Base-by-base conservation (phyloP, 345 rosid species). In the Salix exigua region DNA sequence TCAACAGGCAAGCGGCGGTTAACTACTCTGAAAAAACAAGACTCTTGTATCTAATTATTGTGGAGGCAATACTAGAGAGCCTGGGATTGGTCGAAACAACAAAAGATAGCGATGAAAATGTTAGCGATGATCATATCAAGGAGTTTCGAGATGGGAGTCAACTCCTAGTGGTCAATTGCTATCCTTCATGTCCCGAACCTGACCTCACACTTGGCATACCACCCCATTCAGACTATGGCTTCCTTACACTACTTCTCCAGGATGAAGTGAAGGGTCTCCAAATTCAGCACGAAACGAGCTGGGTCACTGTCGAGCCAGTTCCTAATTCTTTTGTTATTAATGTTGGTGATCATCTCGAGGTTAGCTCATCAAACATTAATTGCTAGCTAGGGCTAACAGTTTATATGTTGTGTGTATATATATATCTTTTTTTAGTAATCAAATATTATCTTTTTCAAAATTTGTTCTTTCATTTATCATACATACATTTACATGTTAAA, bases 341-440 rank as follows among this genome's bases (percentile, higher is more conserved):
- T 21, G 72, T 74, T 13, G 88, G 88, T 5, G 88, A 85, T 71
- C 88, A 85, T 71, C 86, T 85, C 28, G 88, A 85, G 88, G 88
- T 83, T 13, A 63, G 35, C 66, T 53, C 64, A 44, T 37, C 2
- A 2, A 60, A 3, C 28, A 3, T 10, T 58, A 58, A 58, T 23
- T 10, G 25, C 62, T 0, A 9, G 25, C 62, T 0, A 9, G 1
- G 62, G 23, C 10, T 55, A 55, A n/a, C 62, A 21, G 28, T 55
- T n/a, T 40, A 33, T 33, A n/a, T n/a, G n/a, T n/a, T n/a, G n/a
- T n/a, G n/a, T n/a, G n/a, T n/a, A n/a, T n/a, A n/a, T n/a, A n/a
- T n/a, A n/a, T n/a, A n/a, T n/a, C n/a, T n/a, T n/a, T n/a, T n/a
- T n/a, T n/a, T n/a, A n/a, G n/a, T n/a, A n/a, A n/a, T n/a, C n/a